Percentiles rank a stretch among this genome's conserved stretches.
These are phyloP conservation scores for Fusarium avenaceum DNA, from an alignment of 2,329 filamentous ascomycete genomes.

Conservation along the genomic window DNA sequence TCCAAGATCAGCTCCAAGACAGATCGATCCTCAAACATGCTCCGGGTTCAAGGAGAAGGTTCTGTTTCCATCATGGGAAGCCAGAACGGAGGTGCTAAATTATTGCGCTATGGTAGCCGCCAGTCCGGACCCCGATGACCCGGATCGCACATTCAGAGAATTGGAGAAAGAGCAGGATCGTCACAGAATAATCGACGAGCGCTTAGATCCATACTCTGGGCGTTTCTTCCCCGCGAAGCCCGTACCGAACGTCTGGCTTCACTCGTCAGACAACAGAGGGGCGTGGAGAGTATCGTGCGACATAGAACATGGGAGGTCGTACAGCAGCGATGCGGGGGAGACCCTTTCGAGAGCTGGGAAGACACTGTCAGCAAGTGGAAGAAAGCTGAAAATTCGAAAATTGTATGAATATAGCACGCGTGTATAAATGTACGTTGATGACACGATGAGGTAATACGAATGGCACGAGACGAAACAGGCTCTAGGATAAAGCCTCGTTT, in stretches of 20 bases:
- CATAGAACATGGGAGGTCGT: conserved; percentile 85
- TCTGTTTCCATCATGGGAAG: conserved; percentile 90
- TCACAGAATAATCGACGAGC: conserved; percentile 84
- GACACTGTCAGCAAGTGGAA: conserved; percentile 75
- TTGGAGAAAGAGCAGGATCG: conserved; percentile 77
- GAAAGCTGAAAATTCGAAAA: conserved; percentile 48
- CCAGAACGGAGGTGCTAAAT: conserved; percentile 82
- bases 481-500: conserved; percentile 21
- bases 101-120: conserved; percentile 93
- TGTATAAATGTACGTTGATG: background rate
- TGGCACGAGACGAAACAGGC: conserved; percentile 17
- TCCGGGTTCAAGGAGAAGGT: conserved; percentile 79
- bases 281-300: conserved; percentile 83
- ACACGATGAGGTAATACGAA: conserved; percentile 29
- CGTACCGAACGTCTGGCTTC: conserved; percentile 83
- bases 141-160: conserved; percentile 77
- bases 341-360: conserved; percentile 71
- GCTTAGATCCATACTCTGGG: conserved; percentile 90
- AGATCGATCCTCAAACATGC: conserved; percentile 75
- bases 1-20: conserved; percentile 62
- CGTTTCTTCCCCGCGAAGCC: conserved; percentile 83
- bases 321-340: conserved; percentile 78
- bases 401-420: conserved; percentile 5
- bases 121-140: conserved; percentile 87
- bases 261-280: conserved; percentile 79